Conservation (phyloP, 139 green algal genomes). For the Astrephomene gubernaculifera region DNA sequence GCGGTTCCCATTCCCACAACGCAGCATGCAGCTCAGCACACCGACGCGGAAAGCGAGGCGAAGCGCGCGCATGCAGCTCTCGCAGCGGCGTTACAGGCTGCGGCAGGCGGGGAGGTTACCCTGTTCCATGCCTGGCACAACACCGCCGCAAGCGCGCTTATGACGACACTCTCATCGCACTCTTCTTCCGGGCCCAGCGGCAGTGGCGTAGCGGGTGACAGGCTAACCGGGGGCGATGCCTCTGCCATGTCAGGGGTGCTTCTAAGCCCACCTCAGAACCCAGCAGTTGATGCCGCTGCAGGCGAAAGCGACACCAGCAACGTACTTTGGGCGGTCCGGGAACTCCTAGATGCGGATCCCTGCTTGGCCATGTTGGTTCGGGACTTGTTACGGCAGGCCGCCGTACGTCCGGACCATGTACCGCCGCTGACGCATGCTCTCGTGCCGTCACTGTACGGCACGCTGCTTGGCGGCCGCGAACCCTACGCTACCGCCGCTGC, state of each 20-base stretch:
- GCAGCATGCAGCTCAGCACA: constrained; percentile 11
- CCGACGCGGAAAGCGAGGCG: not conserved
- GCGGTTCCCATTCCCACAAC: too few relatives aligned
- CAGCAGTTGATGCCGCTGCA: too few relatives aligned
- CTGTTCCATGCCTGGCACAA: constrained; percentile 30
- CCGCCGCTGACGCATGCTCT: constrained; percentile 23
- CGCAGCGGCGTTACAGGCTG: not conserved
- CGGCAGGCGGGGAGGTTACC: not conserved
- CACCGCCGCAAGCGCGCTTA: not conserved
- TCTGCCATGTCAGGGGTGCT: too few relatives aligned
- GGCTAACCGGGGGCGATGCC: too few relatives aligned
- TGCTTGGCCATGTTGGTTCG: constrained; percentile 15
- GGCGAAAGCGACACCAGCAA: not conserved
- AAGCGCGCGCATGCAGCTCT: not conserved
- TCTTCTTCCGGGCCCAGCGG: too few relatives aligned
- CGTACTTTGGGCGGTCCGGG: not conserved
- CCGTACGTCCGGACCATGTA: constrained; percentile 1
- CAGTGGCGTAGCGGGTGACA: too few relatives aligned
- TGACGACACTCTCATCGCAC: not conserved
- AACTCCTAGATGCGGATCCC: constrained; percentile 15
- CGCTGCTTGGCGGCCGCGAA: constrained; percentile 2
- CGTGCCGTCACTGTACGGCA: not conserved
- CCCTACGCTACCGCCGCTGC: not conserved
- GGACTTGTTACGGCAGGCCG: constrained; percentile 24
- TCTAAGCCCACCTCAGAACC: too few relatives aligned